Base-by-base conservation (phyloP, 352 stramenopile genomes). In the Blastocystis sp. region DNA sequence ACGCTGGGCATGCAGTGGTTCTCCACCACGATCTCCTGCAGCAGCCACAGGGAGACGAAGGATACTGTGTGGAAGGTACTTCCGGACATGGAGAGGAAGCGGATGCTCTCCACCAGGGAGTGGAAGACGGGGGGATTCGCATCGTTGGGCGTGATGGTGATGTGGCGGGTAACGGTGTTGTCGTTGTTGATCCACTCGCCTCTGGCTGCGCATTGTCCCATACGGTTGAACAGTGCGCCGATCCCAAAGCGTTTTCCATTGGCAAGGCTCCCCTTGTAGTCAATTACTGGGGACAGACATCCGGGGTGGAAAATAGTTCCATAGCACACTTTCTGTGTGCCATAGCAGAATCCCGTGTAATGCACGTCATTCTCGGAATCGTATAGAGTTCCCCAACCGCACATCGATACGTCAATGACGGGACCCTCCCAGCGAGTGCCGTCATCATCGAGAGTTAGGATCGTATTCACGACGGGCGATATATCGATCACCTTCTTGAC, bases 321-420 rank as follows among this genome's bases (percentile, higher is more conserved):
- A 70, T 70, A 84, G 45, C 74, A 84, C 10, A 70, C 56, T 38
- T 84, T 69, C 21, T 59, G 38, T 3, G 11, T 14, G 7, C 19
- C 34, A 45, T 60, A 69, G 5, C 52, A 56, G 69, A 84, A 84
- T 3, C 74, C 74, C 23, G 28, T 43, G 56, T 67, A 84, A 2
- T 59, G 17, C 61, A 84, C 17, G 9, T 67, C 45, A 17, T 69
- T 69, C 3, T 84, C 28, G 23, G 53, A n/a, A 9, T 70, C 56
- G 45, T 56, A 84, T 14, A 67, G 60, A 38, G 19, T 56, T 61
- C 74, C 74, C 74, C 74, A 84, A 69, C 74, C 74, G 48, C 74
- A 84, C 17, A 56, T 17, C 14, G 17, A 28, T 23, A 4, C 14
- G 48, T 52, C 48, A 14, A 34, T 28, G 21, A 48, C 52, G 9